These are phyloP conservation scores for Arthroderma uncinatum DNA, from an alignment of 2,329 filamentous ascomycete genomes.

Conservation along the genomic window DNA sequence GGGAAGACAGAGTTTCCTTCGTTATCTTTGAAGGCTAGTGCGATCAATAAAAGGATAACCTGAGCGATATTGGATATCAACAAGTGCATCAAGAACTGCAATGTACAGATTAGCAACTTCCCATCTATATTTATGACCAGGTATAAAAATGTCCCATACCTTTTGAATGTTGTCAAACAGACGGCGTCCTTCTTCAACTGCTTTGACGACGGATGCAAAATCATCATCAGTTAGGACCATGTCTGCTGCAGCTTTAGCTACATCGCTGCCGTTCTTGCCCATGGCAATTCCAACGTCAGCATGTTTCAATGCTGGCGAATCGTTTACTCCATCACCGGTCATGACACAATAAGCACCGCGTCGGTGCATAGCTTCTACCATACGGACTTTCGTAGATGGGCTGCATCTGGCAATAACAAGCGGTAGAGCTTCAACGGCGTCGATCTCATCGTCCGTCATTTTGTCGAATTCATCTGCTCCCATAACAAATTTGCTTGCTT, in stretches of 20 bases:
- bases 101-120: conserved; percentile 40
- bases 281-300: conserved; percentile 75
- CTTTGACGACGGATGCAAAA: conserved; percentile 68
- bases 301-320: conserved; percentile 60
- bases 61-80: conserved; percentile 74
- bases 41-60: conserved; percentile 67
- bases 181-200: conserved; percentile 65
- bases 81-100: conserved; percentile 63
- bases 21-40: conserved; percentile 66
- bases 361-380: conserved; percentile 49
- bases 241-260: conserved; percentile 60
- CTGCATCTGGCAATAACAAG: conserved; percentile 42
- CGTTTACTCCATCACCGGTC: conserved; percentile 72
- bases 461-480: conserved; percentile 65
- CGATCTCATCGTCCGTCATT: conserved; percentile 59
- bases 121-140: conserved; percentile 27
- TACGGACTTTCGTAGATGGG: conserved; percentile 57
- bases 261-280: conserved; percentile 63
- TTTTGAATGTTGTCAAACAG: conserved; percentile 74
- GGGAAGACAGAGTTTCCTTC: conserved; percentile 68
- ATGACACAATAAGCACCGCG: conserved; percentile 62
- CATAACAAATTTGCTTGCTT: conserved; percentile 52
- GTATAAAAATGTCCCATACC: conserved; percentile 10
- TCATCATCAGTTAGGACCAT: conserved; percentile 51
- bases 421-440: conserved; percentile 39